Evolutionary conservation across 371 early-diverging fungal species (phyloP), one percentile per base, ranked within the genome.

Genomic region (Dichotomocladium elegans): DNA sequence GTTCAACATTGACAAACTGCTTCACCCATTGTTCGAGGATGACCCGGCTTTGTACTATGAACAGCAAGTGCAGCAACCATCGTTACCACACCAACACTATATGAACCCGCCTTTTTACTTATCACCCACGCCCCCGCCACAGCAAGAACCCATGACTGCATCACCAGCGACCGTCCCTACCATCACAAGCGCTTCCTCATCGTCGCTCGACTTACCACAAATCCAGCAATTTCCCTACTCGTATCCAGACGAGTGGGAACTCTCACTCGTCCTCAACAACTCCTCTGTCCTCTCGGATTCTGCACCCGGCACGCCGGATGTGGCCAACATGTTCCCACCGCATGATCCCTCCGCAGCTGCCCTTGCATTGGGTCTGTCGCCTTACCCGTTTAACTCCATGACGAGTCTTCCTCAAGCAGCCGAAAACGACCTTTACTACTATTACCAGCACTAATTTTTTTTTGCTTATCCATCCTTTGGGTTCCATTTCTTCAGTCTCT

Each of bases 21-120:
- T 88, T 12, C 80, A 82, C 47, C 89, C 89, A 25, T 75, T 89
- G 37, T 82, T 89, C 51, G 83, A 74, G 52, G 81, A 82, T 14
- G 84, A 88, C 70, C 73, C 81, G 47, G 81, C 85, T 6, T 65
- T 74, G 47, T 51, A 40, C 41, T 51, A 41, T 41, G 25, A 30
- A 15, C 51, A 51, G 30, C 35, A 51, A 27, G 28, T 37, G 1
- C 50, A 47, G 15, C 30, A 50, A 12, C n/a, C n/a, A n/a, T n/a
- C n/a, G n/a, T n/a, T n/a, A n/a, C n/a, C n/a, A n/a, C 50, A 50
- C 5, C 30, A 47, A n/a, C 21, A 48, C 21, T 21, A 37, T 2
- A n/a, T 17, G n/a, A n/a, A 37, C 17, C 37, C 12, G 9, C n/a
- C n/a, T n/a, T n/a, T n/a, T n/a, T n/a, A n/a, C n/a, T n/a, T n/a